Base-by-base conservation (phyloP, 768 basidiomycete genomes). In the Dendrothele bispora region DNA sequence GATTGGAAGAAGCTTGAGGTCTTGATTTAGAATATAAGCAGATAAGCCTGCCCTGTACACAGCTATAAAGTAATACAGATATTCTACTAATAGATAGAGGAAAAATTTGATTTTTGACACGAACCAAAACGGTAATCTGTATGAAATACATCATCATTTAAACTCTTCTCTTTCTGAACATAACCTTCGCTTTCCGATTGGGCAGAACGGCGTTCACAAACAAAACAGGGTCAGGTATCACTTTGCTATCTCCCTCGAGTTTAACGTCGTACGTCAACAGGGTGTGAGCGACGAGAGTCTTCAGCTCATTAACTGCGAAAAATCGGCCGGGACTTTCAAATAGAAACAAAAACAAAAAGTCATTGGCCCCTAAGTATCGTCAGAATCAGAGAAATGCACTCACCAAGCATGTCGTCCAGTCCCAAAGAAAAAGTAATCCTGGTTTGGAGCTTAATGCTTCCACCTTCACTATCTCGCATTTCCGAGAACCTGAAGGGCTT, bases 331-430 rank as follows among this genome's bases (percentile, higher is more conserved):
- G 46, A 22, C 26, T 12, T n/a, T n/a, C n/a, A n/a, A n/a, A n/a
- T n/a, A n/a, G n/a, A n/a, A n/a, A n/a, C n/a, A n/a, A n/a, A n/a
- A n/a, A n/a, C n/a, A n/a, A n/a, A n/a, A 30, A 32, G 32, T 22
- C n/a, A 18, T 38, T 11, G 15, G 34, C 29, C 14, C n/a, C 8
- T 44, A 38, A 15, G 18, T 11, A 11, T 11, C 10, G 38, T 10
- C 11, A 22, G 21, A 39, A 39, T 22, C 11, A n/a, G 21, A 20
- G 21, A 20, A 39, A 43, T 34, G 32, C 26, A 30, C 47, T 22
- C 44, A 48, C 51, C 46, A 53, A 12, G 53, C 53, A 47, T 54
- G 53, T 20, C 40, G 34, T 25, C 53, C 53, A 27, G 46, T 28
- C 24, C 53, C 53, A 37, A 54, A 54, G 26, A 34, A 28, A 20